Conservation (phyloP, 2,329 filamentous ascomycete species). For the Fusarium keratoplasticum region DNA sequence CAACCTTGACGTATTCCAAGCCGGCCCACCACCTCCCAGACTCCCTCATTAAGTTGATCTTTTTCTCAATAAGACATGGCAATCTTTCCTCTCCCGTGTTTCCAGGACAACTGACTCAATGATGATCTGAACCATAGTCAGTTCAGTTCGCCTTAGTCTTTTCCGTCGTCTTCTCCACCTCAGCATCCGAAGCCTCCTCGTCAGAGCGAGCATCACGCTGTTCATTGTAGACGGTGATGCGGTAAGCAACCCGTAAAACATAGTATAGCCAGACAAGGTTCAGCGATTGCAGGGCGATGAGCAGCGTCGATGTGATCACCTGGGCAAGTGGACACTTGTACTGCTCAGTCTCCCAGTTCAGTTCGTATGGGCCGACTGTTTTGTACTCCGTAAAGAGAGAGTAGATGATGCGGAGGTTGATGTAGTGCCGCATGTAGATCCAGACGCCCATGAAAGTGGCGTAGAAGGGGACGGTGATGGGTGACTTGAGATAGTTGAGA, state of each 20-base stretch:
- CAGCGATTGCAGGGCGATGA: slow-evolving; percentile 75
- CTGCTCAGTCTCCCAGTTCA: slow-evolving; percentile 79
- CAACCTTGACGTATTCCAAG: neutral
- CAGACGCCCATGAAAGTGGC: slow-evolving; percentile 82
- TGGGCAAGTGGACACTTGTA: slow-evolving; percentile 80
- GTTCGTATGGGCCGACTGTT: slow-evolving; percentile 77
- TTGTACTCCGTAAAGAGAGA: slow-evolving; percentile 79
- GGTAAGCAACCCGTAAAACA: slow-evolving; percentile 78
- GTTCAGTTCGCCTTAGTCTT: neutral
- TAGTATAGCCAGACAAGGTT: slow-evolving; percentile 85
- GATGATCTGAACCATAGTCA: too few relatives aligned
- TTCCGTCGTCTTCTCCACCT: neutral
- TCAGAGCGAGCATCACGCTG: slow-evolving; percentile 78
- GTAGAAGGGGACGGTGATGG: slow-evolving; percentile 85
- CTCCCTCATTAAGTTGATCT: neutral
- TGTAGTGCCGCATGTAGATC: slow-evolving; percentile 89
- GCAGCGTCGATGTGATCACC: slow-evolving; percentile 71
- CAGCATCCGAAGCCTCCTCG: slow-evolving; percentile 59
- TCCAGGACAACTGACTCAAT: too few relatives aligned
- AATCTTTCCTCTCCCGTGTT: too few relatives aligned
- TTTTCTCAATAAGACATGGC: neutral
- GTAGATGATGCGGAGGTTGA: slow-evolving; percentile 80
- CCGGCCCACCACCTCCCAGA: neutral
- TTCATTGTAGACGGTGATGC: slow-evolving; percentile 71
- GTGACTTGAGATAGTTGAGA: slow-evolving; percentile 86